A percentile compares a stretch with the other conserved stretches of the same genome.
Evolutionary conservation across 2,329 filamentous ascomycete genomes (phyloP).

Genomic region (Trichoderma asperellum): DNA sequence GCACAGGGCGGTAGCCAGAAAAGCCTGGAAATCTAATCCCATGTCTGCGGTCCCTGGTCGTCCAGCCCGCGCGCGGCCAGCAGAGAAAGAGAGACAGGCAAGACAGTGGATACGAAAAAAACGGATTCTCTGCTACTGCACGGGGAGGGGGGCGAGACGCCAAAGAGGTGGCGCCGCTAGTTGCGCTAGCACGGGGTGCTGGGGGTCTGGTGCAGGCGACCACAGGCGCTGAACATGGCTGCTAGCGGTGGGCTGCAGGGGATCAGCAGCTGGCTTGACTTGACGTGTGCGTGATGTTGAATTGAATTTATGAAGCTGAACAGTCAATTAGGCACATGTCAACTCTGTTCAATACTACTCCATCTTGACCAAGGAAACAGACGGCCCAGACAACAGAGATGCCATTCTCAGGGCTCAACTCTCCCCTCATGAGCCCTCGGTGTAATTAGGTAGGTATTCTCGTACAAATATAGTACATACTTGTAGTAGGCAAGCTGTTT

Average conservation of each 20-base stretch:
- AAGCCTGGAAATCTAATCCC: background rate
- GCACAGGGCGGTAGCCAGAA: background rate
- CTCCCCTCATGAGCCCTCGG: background rate
- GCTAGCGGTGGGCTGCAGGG: conserved; percentile 24
- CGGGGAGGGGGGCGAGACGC: background rate
- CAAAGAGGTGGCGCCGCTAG: background rate
- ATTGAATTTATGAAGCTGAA: background rate
- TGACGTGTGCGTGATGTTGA: conserved; percentile 20
- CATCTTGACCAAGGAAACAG: background rate
- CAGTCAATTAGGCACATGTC: background rate
- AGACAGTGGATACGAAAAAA: background rate
- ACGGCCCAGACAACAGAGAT: too few relatives aligned
- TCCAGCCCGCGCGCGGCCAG: background rate
- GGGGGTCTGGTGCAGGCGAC: background rate
- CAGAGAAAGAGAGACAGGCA: background rate
- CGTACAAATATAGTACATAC: background rate
- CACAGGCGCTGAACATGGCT: conserved; percentile 4
- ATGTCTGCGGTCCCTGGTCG: background rate
- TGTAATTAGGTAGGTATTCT: background rate
- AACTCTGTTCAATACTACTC: background rate
- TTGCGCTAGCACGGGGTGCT: background rate
- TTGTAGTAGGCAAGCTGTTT: background rate
- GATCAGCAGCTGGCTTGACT: conserved; percentile 12
- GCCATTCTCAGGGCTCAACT: too few relatives aligned
- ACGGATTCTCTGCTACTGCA: background rate